Conservation (phyloP, 495 filamentous ascomycete species). For the Penicillium paradoxum region DNA sequence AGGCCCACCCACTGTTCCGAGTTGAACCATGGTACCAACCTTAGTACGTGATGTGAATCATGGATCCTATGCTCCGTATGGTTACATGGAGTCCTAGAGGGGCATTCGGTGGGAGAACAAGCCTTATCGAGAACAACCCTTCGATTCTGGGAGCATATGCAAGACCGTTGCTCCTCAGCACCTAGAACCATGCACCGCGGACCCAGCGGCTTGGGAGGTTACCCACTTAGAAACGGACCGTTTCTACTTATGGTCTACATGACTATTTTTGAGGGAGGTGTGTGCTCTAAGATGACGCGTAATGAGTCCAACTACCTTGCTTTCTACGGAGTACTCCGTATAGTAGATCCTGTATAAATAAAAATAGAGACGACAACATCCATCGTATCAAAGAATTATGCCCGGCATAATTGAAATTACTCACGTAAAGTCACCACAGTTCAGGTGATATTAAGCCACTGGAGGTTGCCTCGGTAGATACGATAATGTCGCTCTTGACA, state of each 20-base stretch:
- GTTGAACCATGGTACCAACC: background rate
- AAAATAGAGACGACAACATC: background rate
- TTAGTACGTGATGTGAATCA: background rate
- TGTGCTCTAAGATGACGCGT: background rate
- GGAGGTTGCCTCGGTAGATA: background rate
- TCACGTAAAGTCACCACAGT: background rate
- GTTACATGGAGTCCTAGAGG: background rate
- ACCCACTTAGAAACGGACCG: background rate
- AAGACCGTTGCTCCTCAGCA: background rate
- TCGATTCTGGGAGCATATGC: background rate
- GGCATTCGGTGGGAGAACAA: background rate
- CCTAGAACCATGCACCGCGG: background rate
- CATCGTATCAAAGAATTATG: background rate
- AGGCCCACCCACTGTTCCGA: background rate
- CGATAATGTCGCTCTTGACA: background rate
- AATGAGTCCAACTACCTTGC: no score
- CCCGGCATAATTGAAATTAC: background rate
- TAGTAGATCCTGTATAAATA: background rate
- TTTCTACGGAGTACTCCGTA: background rate
- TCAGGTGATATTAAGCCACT: background rate
- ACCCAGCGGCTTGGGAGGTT: background rate
- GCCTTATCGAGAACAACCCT: background rate
- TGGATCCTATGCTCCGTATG: no score
- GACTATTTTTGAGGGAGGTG: background rate
- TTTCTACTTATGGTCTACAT: background rate